Conservation (phyloP, 2,329 filamentous ascomycete species). For the Penicillium sp. region DNA sequence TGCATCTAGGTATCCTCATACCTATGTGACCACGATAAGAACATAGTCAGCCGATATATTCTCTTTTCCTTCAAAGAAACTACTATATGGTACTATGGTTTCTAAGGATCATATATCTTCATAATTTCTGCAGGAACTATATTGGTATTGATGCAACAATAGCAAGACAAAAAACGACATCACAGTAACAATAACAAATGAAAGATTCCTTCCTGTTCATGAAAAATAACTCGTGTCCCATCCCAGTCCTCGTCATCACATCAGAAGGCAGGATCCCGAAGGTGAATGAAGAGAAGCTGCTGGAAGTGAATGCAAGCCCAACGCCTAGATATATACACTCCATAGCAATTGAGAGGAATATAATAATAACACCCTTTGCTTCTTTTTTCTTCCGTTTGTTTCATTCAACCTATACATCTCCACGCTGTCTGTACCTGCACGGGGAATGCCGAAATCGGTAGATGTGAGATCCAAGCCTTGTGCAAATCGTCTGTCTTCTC, state of each 20-base stretch:
- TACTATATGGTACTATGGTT: neutral
- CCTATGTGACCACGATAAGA: too few species aligned
- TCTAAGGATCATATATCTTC: neutral
- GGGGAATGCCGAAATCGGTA: neutral
- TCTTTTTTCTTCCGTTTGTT: neutral
- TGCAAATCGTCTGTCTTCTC: neutral
- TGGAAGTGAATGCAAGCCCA: neutral
- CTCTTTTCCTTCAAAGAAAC: too few species aligned
- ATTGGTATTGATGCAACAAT: neutral
- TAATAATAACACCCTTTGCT: neutral
- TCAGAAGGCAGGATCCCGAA: neutral
- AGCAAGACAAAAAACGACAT: neutral
- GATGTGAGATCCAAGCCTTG: too few species aligned
- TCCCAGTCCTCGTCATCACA: neutral
- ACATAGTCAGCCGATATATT: too few species aligned
- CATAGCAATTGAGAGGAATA: neutral
- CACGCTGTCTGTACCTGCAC: neutral
- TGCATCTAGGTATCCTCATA: too few species aligned
- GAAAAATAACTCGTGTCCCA: neutral
- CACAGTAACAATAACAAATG: neutral
- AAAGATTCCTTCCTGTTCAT: neutral
- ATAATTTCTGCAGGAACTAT: neutral
- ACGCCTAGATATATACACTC: conserved; percentile 8
- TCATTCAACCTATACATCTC: neutral
- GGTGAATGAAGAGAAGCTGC: neutral